These are phyloP conservation scores for Aspergillus sojae DNA, from an alignment of 2,329 filamentous ascomycete species.

Conservation along the genomic window DNA sequence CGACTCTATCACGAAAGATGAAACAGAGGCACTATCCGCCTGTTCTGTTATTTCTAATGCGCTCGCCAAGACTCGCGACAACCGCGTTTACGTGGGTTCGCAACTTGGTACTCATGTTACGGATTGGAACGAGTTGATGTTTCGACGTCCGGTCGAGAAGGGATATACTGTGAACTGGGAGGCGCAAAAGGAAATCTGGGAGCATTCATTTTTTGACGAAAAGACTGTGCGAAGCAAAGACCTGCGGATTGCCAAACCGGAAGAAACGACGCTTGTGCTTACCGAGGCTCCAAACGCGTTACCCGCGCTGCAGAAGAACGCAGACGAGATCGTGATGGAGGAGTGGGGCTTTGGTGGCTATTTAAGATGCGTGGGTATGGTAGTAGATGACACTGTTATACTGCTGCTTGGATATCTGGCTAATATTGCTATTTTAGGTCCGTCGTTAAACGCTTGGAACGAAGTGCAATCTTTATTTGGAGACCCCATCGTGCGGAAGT, in stretches of 20 bases:
- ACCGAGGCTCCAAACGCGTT: slow-evolving; percentile 85
- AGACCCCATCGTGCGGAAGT: slow-evolving; percentile 52
- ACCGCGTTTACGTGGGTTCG: slow-evolving; percentile 75
- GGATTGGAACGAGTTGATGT: slow-evolving; percentile 87
- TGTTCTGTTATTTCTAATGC: slow-evolving; percentile 84
- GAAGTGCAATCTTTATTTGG: slow-evolving; percentile 72
- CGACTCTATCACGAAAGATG: slow-evolving; percentile 37
- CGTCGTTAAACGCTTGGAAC: slow-evolving; percentile 79
- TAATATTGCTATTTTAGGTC: slow-evolving; percentile 50
- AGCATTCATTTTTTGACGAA: slow-evolving; percentile 77
- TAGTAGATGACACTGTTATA: slow-evolving; percentile 10
- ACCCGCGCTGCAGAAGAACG: slow-evolving; percentile 79
- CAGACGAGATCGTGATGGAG: slow-evolving; percentile 96
- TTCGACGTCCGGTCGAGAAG: slow-evolving; percentile 88
- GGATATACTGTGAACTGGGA: slow-evolving; percentile 98
- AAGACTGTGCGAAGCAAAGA: slow-evolving; percentile 60
- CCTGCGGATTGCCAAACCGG: slow-evolving; percentile 59
- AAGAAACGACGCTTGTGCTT: slow-evolving; percentile 80
- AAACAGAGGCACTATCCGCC: slow-evolving; percentile 42
- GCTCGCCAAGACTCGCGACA: slow-evolving; percentile 79
- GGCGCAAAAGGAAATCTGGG: slow-evolving; percentile 92
- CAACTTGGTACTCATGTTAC: slow-evolving; percentile 72
- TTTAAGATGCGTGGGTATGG: slow-evolving; percentile 71
- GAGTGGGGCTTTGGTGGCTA: slow-evolving; percentile 93
- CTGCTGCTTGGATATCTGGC: not conserved